These are phyloP conservation scores for Termitomyces sp. DNA, from an alignment of 768 basidiomycete species.

Conservation along the genomic window DNA sequence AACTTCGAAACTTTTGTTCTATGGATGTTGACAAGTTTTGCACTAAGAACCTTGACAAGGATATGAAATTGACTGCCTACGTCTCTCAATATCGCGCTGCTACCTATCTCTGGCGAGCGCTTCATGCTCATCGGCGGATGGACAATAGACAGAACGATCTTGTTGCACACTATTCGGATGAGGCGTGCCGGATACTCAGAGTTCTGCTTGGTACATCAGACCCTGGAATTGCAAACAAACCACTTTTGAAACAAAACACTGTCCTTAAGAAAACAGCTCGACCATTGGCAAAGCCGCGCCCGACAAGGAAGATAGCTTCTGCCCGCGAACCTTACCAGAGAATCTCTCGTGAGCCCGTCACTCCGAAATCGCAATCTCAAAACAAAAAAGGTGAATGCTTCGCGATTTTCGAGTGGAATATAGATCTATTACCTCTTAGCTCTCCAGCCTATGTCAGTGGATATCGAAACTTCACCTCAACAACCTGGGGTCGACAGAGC, in stretches of 20 bases:
- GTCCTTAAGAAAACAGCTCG: slow-evolving; percentile 14
- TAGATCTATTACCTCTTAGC: slow-evolving; percentile 15
- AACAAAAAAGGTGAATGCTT: slow-evolving; percentile 31
- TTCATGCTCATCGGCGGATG: slow-evolving; percentile 60
- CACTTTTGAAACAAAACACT: slow-evolving; percentile 18
- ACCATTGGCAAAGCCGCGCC: slow-evolving; percentile 9
- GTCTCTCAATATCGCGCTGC: slow-evolving; percentile 45
- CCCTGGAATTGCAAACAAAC: slow-evolving; percentile 20
- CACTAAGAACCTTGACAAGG: slow-evolving; percentile 29
- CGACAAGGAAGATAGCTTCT: slow-evolving; percentile 11
- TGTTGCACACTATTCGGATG: slow-evolving; percentile 47
- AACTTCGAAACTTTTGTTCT: not conserved
- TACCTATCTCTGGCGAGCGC: slow-evolving; percentile 62
- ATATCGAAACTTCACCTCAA: slow-evolving; percentile 23
- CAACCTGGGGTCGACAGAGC: slow-evolving; percentile 13
- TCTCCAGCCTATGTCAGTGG: slow-evolving; percentile 25
- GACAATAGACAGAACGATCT: slow-evolving; percentile 37
- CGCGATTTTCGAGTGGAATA: not conserved
- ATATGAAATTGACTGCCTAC: slow-evolving; percentile 27
- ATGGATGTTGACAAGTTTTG: not conserved
- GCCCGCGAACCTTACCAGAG: slow-evolving; percentile 10
- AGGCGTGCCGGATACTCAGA: slow-evolving; percentile 47
- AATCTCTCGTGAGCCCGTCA: slow-evolving; percentile 26
- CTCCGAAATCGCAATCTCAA: slow-evolving; percentile 37
- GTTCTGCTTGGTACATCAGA: slow-evolving; percentile 21